Base-by-base conservation (phyloP, 1,139 yeast genomes). In the Suhomyces guaymorum region DNA sequence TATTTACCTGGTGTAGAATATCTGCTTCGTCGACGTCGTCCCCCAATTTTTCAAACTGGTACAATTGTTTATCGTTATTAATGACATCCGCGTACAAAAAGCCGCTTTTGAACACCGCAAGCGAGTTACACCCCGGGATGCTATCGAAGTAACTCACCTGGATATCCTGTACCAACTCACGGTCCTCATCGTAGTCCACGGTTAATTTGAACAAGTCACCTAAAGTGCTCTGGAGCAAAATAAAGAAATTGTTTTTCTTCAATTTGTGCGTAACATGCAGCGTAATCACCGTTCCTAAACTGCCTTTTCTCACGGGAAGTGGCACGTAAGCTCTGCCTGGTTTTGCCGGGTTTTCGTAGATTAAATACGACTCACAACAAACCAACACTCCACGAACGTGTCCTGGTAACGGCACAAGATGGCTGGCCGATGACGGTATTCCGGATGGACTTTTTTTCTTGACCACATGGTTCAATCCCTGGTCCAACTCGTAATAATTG, bases 131-230 rank as follows among this genome's bases (percentile, higher is more conserved):
- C 1, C 72, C 57, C 1, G 89, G 83, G 15, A 87, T 71, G 0
- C 94, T 75, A 54, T 88, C 97, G 58, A 89, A 90, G 52, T 83
- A 88, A 4, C 57, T 50, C 9, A 64, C 43, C 2, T 34, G 43
- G 1, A 63, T 52, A 23, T 49, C 44, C 10, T 70, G 63, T n/a
- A 86, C 63, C 2, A 56, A 52, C 26, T 69, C 75, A 25, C 62
- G 63, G 26, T 68, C 72, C 1, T 47, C 47, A 28, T 59, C 55
- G 36, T 48, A 63, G 14, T 64, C 69, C 3, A 85, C 58, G 4
- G 78, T 68, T 6, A 88, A 56, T 51, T 86, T 88, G 61, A 80
- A 85, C n/a, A 88, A 46, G 52, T 88, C 96, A 9, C 97, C 97
- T 9, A 61, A 54, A 26, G 77, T 70, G 12, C 79, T 75, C 52